phyloP scores from a whole-genome alignment of 2,329 filamentous ascomycete genomes.

The Cryphonectria nitschkei region DNA sequence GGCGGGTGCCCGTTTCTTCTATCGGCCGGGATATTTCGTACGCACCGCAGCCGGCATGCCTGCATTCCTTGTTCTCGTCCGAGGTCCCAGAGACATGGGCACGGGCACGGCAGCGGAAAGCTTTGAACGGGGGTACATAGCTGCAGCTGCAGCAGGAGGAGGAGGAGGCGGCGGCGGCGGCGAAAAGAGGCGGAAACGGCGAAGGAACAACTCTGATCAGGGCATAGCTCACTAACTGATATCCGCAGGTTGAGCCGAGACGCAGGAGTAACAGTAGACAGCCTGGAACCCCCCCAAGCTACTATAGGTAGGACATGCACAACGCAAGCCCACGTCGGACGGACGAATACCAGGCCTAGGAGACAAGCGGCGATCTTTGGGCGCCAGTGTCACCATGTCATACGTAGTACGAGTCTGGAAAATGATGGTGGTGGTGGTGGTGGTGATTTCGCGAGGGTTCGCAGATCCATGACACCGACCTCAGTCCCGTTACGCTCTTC shows the following conservation, averaged over 20 bases:
- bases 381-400: constrained; percentile 23
- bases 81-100: constrained; percentile 21
- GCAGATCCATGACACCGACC: neutral
- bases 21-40: constrained; percentile 24
- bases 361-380: constrained; percentile 25
- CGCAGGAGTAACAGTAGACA: constrained; percentile 17
- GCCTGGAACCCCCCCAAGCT: constrained; percentile 21
- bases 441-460: neutral
- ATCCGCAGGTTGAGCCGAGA: constrained; percentile 28
- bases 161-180: neutral
- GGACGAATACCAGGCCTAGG: constrained; percentile 18
- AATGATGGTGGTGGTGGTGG: neutral
- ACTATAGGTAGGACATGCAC: constrained; percentile 18
- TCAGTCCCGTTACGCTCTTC: neutral
- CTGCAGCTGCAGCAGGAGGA: neutral
- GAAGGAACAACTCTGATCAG: neutral
- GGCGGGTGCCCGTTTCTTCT: neutral
- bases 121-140: neutral
- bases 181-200: neutral
- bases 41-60: constrained; percentile 26
- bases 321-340: constrained; percentile 17
- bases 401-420: constrained; percentile 9
- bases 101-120: constrained; percentile 17
- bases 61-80: constrained; percentile 20
- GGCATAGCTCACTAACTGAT: constrained; percentile 3